Evolutionary conservation across 139 green algal genomes (phyloP), one percentile per base, ranked within the genome.

Genomic region (Pleodorina starrii): DNA sequence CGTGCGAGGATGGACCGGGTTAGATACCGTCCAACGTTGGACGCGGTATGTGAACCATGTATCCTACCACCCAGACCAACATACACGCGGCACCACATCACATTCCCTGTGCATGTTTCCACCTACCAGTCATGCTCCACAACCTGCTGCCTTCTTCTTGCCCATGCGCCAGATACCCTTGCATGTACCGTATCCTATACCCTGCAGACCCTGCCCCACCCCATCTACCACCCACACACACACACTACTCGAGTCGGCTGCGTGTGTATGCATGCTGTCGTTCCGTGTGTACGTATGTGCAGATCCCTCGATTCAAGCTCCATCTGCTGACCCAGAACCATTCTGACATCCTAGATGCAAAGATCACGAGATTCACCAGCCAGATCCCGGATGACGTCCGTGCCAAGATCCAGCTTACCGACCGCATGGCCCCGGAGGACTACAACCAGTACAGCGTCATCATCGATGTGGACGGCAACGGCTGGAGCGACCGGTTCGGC

Each of bases 381-480:
- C 14, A 79, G 21, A 17, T 54, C 69, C 46, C 25, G 0, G 83
- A 82, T 5, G 4, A n/a, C 7, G 32, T 89, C 3, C 83, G 68
- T 6, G 6, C 29, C 25, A 1, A 40, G 3, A 36, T 84, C 17
- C 29, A n/a, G 11, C 5, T 43, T 1, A 6, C 43, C 21, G 85
- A 75, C 23, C 44, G 23, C 17, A 40, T 89, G 11, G 19, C 57
- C 11, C 43, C 68, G n/a, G 84, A 89, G 72, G 84, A 84, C 50
- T 83, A 76, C 51, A 89, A 73, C 51, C 21, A 11, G 9, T 76
- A 57, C 44, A 66, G 54, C 2, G 50, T 89, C 43, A 66, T 92
- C n/a, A 38, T 94, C 14, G 92, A 94, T 71, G 72, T 93, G 10
- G 92, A 94, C 75, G 92, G 92, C 51, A 94, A 94, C 71, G 92